These are phyloP conservation scores for Cardamine occulta DNA, from an alignment of 345 rosid species.

Conservation along the genomic window DNA sequence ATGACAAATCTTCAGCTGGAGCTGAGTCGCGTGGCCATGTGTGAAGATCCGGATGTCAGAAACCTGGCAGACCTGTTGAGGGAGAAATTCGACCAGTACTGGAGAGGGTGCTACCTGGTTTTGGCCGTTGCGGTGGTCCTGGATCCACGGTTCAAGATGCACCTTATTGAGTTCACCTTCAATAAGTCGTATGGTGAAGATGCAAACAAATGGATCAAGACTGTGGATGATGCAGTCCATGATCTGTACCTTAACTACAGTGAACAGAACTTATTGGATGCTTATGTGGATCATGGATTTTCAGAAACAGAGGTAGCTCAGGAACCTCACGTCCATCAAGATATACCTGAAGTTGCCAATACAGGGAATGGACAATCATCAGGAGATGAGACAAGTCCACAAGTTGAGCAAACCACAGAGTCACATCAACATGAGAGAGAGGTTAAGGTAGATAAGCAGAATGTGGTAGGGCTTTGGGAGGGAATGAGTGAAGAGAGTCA, in stretches of 20 bases:
- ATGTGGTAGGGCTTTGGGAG: constrained; percentile 43
- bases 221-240: constrained; percentile 64
- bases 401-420: constrained; percentile 29
- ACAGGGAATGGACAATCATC: constrained; percentile 25
- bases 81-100: constrained; percentile 61
- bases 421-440: constrained; percentile 27
- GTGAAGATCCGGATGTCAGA: constrained; percentile 64
- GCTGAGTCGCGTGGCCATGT: constrained; percentile 58
- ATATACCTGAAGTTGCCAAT: constrained; percentile 43
- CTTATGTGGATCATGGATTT: constrained; percentile 36
- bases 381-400: constrained; percentile 29
- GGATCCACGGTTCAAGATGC: constrained; percentile 89
- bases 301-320: constrained; percentile 46
- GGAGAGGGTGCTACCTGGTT: constrained; percentile 72
- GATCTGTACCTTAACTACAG: constrained; percentile 70
- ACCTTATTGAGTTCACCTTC: constrained; percentile 69
- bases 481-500: constrained; percentile 38
- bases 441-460: constrained; percentile 43
- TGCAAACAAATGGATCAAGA: constrained; percentile 55
- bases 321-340: constrained; percentile 56
- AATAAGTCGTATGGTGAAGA: constrained; percentile 66
- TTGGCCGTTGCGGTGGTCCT: constrained; percentile 73
- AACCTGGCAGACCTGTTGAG: constrained; percentile 53
- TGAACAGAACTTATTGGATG: constrained; percentile 27
- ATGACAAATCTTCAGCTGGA: constrained; percentile 78